Percentiles rank a stretch among this genome's conserved stretches.
These are phyloP conservation scores for Sicyos edulis DNA, from an alignment of 306 rosid species.

Conservation along the genomic window DNA sequence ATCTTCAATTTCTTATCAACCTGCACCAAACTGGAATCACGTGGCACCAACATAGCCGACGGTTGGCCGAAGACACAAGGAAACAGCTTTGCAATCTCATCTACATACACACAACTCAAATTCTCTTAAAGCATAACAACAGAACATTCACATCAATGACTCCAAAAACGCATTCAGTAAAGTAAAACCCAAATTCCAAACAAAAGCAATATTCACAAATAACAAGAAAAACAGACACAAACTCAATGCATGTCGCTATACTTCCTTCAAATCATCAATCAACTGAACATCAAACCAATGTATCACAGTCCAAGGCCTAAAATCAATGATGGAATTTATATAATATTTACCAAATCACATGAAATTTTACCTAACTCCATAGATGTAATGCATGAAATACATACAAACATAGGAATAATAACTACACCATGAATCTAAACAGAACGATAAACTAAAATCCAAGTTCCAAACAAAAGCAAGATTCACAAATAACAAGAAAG, in stretches of 20 bases:
- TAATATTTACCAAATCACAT: too few relatives aligned
- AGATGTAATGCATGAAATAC: too few relatives aligned
- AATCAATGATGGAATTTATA: too few relatives aligned
- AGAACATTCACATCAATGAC: background rate
- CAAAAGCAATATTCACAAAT: background rate
- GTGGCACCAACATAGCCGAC: constrained; percentile 52
- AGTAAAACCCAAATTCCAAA: background rate
- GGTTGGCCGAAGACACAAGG: constrained; percentile 87
- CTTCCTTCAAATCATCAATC: background rate
- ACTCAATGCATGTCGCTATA: background rate
- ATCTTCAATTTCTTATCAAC: constrained; percentile 54
- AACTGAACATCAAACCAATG: background rate
- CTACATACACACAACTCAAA: constrained; percentile 29
- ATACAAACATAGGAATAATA: too few relatives aligned
- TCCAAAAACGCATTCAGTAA: background rate
- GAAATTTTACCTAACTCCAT: too few relatives aligned
- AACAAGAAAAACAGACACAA: background rate
- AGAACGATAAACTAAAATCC: background rate
- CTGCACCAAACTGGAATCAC: constrained; percentile 29
- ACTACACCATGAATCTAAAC: too few relatives aligned
- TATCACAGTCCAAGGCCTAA: background rate
- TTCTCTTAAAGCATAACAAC: background rate
- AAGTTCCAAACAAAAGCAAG: background rate
- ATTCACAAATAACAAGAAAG: background rate
- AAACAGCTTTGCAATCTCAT: constrained; percentile 87